Conservation (phyloP, 306 rosid genomes). For the Glycyrrhiza uralensis region DNA sequence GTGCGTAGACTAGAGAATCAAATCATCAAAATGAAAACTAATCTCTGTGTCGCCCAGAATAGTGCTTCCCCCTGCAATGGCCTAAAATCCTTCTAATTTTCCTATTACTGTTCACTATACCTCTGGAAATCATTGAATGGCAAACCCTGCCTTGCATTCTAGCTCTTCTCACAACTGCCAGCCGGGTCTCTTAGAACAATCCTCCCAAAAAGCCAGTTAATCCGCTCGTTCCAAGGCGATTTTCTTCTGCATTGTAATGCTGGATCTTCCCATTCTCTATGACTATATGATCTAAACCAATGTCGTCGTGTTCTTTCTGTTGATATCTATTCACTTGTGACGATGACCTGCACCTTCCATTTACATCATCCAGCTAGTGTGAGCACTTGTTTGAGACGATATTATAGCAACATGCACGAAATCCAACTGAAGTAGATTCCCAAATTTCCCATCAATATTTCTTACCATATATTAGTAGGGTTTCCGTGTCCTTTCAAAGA, state of each 20-base stretch:
- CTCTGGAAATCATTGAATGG: slow-evolving; percentile 33
- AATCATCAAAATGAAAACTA: slow-evolving; percentile 5
- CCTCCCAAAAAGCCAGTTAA: slow-evolving; percentile 46
- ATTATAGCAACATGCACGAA: not conserved
- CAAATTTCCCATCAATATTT: not conserved
- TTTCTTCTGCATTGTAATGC: slow-evolving; percentile 17
- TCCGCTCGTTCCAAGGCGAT: slow-evolving; percentile 18
- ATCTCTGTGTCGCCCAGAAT: slow-evolving; percentile 20
- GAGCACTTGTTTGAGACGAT: not conserved
- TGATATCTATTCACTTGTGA: slow-evolving; percentile 24
- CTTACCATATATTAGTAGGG: not conserved
- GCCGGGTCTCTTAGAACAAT: slow-evolving; percentile 43
- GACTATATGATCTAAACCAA: slow-evolving; percentile 32
- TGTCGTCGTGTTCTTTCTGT: slow-evolving; percentile 26
- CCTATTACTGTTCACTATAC: slow-evolving; percentile 50
- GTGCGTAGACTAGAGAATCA: not conserved
- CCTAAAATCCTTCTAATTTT: slow-evolving; percentile 45
- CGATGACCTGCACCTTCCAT: slow-evolving; percentile 45
- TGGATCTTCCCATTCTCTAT: slow-evolving; percentile 50
- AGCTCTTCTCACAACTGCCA: slow-evolving; percentile 30
- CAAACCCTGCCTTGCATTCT: slow-evolving; percentile 33
- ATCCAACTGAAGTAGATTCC: slow-evolving; percentile 2
- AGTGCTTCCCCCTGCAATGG: slow-evolving; percentile 42
- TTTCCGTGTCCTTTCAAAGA: not conserved
- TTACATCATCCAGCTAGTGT: not conserved